Conservation (phyloP, 768 basidiomycete species). For the Phaeotremella skinneri region DNA sequence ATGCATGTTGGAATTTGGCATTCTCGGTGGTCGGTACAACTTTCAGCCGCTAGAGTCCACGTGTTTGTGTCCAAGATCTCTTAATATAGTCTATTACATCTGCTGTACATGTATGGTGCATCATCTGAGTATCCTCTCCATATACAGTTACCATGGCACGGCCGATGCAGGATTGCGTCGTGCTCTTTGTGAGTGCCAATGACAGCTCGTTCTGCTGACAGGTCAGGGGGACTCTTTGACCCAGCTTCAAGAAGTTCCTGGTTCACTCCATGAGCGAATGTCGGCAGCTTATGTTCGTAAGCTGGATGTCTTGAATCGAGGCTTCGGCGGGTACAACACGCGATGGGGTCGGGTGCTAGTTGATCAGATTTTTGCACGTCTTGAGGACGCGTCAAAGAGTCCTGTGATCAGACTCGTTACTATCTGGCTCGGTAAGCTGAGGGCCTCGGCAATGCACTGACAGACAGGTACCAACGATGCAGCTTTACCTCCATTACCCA, state of each 20-base stretch:
- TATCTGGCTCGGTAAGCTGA: constrained; percentile 12
- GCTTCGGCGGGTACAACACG: constrained; percentile 12
- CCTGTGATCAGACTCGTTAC: constrained; percentile 9
- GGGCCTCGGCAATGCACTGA: not conserved
- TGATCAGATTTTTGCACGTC: constrained; percentile 7
- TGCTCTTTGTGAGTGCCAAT: constrained; percentile 5
- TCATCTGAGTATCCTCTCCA: too few species aligned
- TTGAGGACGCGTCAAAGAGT: not conserved
- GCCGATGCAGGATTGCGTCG: constrained; percentile 11
- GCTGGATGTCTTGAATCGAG: constrained; percentile 10
- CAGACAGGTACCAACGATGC: constrained; percentile 17
- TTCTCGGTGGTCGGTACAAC: too few species aligned
- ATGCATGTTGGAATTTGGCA: too few species aligned
- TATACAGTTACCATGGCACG: constrained; percentile 9
- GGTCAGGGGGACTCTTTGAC: constrained; percentile 12
- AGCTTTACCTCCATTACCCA: not conserved
- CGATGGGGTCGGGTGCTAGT: not conserved
- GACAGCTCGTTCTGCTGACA: not conserved
- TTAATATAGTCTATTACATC: too few species aligned
- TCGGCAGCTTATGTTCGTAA: constrained; percentile 9
- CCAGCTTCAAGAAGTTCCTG: constrained; percentile 4
- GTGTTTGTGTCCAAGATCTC: too few species aligned
- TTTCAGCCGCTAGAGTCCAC: not conserved
- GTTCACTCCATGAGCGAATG: constrained; percentile 6
- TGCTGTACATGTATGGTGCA: too few species aligned